Conservation (phyloP, 768 basidiomycete genomes). For the Tylopilus cervinicoccineus region DNA sequence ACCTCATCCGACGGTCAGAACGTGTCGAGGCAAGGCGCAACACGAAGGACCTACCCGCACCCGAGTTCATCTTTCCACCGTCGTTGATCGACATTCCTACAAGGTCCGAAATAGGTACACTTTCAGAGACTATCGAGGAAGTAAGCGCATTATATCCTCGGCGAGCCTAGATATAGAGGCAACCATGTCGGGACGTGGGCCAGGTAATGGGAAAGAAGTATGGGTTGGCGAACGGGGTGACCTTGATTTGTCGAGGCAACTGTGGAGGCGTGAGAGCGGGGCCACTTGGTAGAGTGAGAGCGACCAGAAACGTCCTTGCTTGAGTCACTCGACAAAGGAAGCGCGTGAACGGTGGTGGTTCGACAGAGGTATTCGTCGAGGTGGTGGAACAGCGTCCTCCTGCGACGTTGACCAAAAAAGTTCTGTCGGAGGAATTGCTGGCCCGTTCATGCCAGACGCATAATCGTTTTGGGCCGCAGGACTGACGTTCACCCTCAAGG, state of each 20-base stretch:
- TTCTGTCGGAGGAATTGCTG: background rate
- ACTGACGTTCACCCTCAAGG: background rate
- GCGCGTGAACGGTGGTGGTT: background rate
- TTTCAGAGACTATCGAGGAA: background rate
- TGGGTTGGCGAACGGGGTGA: background rate
- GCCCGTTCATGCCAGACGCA: background rate
- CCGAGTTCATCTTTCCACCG: no score
- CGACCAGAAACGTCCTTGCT: background rate
- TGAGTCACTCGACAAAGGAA: background rate
- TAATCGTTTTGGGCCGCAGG: background rate
- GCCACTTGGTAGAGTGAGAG: slow-evolving; percentile 3
- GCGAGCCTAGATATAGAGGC: background rate
- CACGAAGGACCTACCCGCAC: no score
- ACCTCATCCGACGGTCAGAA: no score
- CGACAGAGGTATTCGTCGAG: background rate
- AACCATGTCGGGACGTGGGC: background rate
- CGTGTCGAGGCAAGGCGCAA: no score
- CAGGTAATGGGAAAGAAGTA: background rate
- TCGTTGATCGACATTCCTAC: no score
- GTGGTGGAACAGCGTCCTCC: background rate
- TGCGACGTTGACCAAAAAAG: background rate
- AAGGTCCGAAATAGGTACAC: no score
- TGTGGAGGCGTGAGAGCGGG: background rate
- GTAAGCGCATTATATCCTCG: background rate
- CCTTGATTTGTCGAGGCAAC: background rate